Evolutionary conservation across 1,284 basidiomycete genomes (phyloP), one percentile per base, ranked within the genome.

Genomic region (Xerocomus amazonicus): DNA sequence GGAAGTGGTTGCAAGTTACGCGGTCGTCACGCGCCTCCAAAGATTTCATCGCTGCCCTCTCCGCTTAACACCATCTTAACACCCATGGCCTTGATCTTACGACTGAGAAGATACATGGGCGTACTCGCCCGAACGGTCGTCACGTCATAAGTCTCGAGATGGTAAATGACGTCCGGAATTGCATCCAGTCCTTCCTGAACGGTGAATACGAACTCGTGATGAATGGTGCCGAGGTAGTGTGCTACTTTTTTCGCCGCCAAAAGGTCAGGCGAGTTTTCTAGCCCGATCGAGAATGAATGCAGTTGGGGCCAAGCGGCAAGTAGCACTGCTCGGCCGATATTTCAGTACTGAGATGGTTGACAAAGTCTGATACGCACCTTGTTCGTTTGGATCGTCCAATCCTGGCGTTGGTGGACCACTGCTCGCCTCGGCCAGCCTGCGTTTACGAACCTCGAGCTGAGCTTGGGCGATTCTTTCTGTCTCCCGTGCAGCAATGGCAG

Each of bases 41-140:
- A 84, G 58, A 99, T 94, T 73, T 99, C 97, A 63, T 99, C 97
- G 52, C 91, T 94, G 29, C 97, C 97, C 71, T 99, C 97, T 32
- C 97, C 97, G 56, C 90, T 93, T 35, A 99, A 79, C 4, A 99
- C 97, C 97, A 99, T 99, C 77, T 99, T 99, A 56, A 99, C 97
- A 56, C 97, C 97, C 90, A 95, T 99, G 3, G 97, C 96, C 75
- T 99, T 99, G 78, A 99, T 97, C 77, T 99, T 99, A 50, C 97
- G 83, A 68, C 90, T 93, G 52, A 99, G 83, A 32, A 99, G 83
- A 69, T 96, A 96, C 93, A 96, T 96, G 14, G 97, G 96, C 6
- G 96, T 98, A 61, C 91, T 95, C 5, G 97, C 97, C 51, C 97
- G 89, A 47, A 98, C 93, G 14, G 97, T 99, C 33, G 97, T 99